Base-by-base conservation (phyloP, 139 green algal species). In the Yamagishiella unicocca region DNA sequence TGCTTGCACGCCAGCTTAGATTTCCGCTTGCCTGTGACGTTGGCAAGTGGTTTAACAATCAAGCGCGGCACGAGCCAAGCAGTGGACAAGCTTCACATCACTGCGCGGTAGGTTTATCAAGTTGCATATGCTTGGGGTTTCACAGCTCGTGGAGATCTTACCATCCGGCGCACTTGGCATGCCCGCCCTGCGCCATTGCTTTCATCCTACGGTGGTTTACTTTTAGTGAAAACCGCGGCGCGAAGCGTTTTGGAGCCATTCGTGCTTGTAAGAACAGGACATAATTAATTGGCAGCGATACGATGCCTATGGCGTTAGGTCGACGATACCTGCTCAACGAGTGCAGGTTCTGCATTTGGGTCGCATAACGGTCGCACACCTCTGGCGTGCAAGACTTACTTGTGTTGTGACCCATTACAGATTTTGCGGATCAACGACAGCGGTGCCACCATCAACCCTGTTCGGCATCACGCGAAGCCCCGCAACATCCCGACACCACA, bases 391-490 rank as follows among this genome's bases (percentile, higher is more conserved):
- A 17, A 17, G 12, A 25, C 12, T 58, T 58, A 58, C 50, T 58
- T 58, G 14, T n/a, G 19, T n/a, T n/a, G 17, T 67, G 58, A 33
- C 22, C 17, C 58, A 6, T 42, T 38, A 29, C 14, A 71, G 29
- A 8, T 3, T 53, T 40, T 55, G 38, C 38, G 54, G 66, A 35
- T 35, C 29, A 5, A 74, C 31, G 70, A 78, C 37, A 78, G 70
- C 70, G 70, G 70, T 78, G 70, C 70, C 40, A 55, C 38, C 24
- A 78, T 78, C 70, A 78, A 24, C 70, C 70, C 70, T 78, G 70
- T 78, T 46, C 67, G 27, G 45, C 67, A n/a, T 45, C 33, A 75
- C 4, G 25, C n/a, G 4, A 33, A 43, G 45, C 24, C 67, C 46
- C 19, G 45, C 8, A 27, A 3, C 8, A 19, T 25, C 33, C 67